These are phyloP conservation scores for Gracilaria vermiculophylla DNA, from an alignment of 23 red algal genomes.

Conservation along the genomic window DNA sequence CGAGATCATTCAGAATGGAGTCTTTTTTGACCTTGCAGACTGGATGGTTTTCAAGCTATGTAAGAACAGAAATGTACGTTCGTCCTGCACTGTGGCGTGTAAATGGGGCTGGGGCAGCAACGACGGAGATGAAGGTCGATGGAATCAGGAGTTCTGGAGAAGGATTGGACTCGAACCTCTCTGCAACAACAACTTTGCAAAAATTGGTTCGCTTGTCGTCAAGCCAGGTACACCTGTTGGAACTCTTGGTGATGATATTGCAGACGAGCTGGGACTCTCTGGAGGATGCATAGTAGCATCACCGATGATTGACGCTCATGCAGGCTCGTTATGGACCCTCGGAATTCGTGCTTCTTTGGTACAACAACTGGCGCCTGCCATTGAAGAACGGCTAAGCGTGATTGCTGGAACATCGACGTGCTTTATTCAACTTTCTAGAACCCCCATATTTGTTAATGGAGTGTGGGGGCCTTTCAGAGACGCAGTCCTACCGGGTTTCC, in stretches of 20 bases:
- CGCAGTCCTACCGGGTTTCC: constrained; percentile 74
- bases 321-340: constrained; percentile 67
- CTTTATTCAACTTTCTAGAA: constrained; percentile 50
- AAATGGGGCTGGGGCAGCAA: constrained; percentile 81
- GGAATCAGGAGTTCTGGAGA: constrained; percentile 61
- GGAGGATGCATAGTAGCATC: constrained; percentile 38
- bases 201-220: constrained; percentile 33
- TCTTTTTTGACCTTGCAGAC: constrained; percentile 84
- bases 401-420: constrained; percentile 86
- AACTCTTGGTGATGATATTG: constrained; percentile 4
- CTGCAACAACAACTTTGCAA: neutral
- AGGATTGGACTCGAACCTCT: constrained; percentile 50
- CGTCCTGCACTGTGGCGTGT: constrained; percentile 70
- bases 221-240: constrained; percentile 17
- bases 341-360: constrained; percentile 9
- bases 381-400: constrained; percentile 50
- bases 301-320: constrained; percentile 87
- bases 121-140: constrained; percentile 9
- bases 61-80: constrained; percentile 13
- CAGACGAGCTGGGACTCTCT: constrained; percentile 20
- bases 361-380: neutral
- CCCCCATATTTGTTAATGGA: constrained; percentile 71
- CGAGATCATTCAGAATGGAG: constrained; percentile 25
- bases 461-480: constrained; percentile 81
- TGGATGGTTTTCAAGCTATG: constrained; percentile 50